A percentile compares a stretch with the other conserved stretches of the same genome.
Conservation (phyloP, 2,329 filamentous ascomycete genomes). For the Erysiphe neolycopersici region DNA sequence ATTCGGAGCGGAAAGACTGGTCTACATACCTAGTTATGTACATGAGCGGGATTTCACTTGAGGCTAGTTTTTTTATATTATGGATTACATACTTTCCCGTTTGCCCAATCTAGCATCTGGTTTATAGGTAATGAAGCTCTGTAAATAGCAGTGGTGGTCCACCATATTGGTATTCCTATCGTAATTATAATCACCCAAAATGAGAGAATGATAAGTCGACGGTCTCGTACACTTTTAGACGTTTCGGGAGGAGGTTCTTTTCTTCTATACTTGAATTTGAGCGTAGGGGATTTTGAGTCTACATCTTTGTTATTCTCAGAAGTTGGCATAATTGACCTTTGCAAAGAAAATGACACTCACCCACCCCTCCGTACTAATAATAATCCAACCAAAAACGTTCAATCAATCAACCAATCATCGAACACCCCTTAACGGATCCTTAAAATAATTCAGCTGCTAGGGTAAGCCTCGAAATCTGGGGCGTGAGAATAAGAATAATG, state of each 20-base stretch:
- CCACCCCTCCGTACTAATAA: too few relatives aligned
- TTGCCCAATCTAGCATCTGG: slow-evolving; percentile 75
- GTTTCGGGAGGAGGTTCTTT: slow-evolving; percentile 46
- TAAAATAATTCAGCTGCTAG: too few relatives aligned
- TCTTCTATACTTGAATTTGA: slow-evolving; percentile 2
- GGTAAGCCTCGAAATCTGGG: too few relatives aligned
- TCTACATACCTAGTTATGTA: slow-evolving; percentile 42
- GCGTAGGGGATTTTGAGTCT: background rate
- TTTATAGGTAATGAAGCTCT: slow-evolving; percentile 59
- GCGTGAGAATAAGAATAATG: too few relatives aligned
- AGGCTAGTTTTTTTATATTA: background rate
- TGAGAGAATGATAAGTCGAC: slow-evolving; percentile 51
- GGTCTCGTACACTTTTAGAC: slow-evolving; percentile 36
- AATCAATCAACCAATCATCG: too few relatives aligned
- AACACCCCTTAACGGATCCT: too few relatives aligned
- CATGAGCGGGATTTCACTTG: background rate
- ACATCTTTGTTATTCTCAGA: background rate
- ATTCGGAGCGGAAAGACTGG: slow-evolving; percentile 73
- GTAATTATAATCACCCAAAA: slow-evolving; percentile 75
- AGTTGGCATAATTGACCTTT: background rate
- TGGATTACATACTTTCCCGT: slow-evolving; percentile 43
- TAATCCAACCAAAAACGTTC: too few relatives aligned
- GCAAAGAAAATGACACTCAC: too few relatives aligned
- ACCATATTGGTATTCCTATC: slow-evolving; percentile 83
- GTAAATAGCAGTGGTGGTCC: slow-evolving; percentile 80